Evolutionary conservation across 2,329 filamentous ascomycete genomes (phyloP), one percentile per base, ranked within the genome.

Genomic region (Malbranchea cinnamomea): DNA sequence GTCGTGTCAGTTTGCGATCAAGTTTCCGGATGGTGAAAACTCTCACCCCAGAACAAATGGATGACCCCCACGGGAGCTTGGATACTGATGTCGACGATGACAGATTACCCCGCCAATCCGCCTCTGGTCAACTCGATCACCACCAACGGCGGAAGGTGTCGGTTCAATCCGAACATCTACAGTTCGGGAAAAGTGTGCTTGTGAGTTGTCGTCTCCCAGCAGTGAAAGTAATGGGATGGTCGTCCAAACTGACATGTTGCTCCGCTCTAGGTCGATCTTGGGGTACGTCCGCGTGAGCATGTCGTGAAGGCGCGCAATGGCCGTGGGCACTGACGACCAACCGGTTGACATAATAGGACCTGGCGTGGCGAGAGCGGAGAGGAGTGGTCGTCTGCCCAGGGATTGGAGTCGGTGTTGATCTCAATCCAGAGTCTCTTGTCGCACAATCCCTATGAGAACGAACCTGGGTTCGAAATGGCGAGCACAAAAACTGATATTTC

Each of bases 121-220:
- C 73, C 73, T 0, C 46, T 44, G 13, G 71, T 77, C 15, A 71
- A 64, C 14, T 76, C 78, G 15, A 67, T 75, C 23, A 95, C 89
- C 0, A 98, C 87, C 2, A 94, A 95, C 49, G 64, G 67, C n/a
- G 87, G 87, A 7, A 67, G 77, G 35, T 84, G 78, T 48, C 75
- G 89, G 5, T 95, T 95, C 63, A 94, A 94, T 47, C 89, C 89
- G 3, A 98, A 98, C 49, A 93, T 98, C 37, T 98, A 98, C 50
- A 67, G 84, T 1, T 72, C 62, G 28, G 89, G 89, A 28, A 91
- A 87, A 57, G 85, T 98, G 33, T 98, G 89, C 60, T 56, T 98
- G 72, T 91, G 56, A 63, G 78, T 67, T 9, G 10, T 10, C 10
- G 6, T 23, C 8, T 26, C n/a, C 9, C 27, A 12, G 16, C n/a